Conservation (phyloP, 345 rosid species). For the Eucalyptus caleyi region DNA sequence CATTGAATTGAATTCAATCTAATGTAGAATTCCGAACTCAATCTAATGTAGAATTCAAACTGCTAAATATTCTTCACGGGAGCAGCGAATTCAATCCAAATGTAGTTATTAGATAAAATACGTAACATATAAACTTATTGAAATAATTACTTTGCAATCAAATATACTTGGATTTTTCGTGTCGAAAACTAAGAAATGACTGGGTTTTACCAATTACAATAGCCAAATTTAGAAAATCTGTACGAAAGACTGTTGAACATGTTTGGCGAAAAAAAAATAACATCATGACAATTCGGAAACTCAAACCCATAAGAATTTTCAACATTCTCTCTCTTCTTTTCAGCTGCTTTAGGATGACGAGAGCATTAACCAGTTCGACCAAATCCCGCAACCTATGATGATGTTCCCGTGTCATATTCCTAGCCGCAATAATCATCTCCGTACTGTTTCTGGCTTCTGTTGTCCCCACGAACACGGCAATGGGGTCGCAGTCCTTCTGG, state of each 20-base stretch:
- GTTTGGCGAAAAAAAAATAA: neutral
- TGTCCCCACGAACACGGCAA: neutral
- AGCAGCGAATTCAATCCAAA: neutral
- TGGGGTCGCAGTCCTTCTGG: neutral
- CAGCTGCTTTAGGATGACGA: neutral
- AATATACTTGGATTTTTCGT: neutral
- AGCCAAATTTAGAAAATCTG: neutral
- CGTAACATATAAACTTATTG: neutral
- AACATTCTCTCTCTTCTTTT: neutral
- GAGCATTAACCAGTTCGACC: neutral
- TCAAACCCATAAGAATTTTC: neutral
- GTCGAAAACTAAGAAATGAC: neutral
- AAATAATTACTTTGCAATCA: neutral
- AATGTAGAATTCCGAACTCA: neutral
- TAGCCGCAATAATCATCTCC: neutral
- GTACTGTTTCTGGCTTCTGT: neutral
- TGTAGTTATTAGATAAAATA: neutral
- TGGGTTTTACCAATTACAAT: neutral
- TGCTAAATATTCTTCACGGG: rapidly evolving
- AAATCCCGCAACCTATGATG: neutral
- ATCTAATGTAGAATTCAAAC: neutral
- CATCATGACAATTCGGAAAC: neutral
- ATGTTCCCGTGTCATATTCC: neutral
- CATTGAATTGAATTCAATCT: neutral
- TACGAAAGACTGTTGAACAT: neutral